A percentile compares a stretch with the other conserved stretches of the same genome.
Conservation (phyloP, 2,329 filamentous ascomycete genomes). For the Penicillium sp. region DNA sequence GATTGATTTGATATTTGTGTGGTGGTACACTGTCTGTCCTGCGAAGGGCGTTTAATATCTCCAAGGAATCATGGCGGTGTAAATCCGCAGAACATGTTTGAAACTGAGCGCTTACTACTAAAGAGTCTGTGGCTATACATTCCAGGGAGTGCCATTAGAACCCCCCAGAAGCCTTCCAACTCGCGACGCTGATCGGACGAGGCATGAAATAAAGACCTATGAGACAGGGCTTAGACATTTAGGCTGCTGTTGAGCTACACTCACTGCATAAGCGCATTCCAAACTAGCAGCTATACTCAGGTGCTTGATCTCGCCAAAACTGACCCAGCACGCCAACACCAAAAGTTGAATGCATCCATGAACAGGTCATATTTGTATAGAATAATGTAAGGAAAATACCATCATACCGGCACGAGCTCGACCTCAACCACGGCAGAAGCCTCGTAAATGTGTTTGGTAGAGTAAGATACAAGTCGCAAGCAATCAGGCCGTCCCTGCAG, state of each 20-base stretch:
- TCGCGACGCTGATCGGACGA: not conserved
- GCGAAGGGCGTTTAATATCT: not conserved
- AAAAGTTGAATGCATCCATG: not conserved
- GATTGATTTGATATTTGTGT: not conserved
- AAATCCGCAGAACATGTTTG: not conserved
- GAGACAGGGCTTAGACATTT: not conserved
- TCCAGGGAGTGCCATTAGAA: not conserved
- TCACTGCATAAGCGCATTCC: not conserved
- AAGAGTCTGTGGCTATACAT: not conserved
- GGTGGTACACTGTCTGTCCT: not conserved
- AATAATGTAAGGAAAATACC: conserved; percentile 9
- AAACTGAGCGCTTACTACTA: not conserved
- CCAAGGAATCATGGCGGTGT: not conserved
- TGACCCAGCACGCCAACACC: not conserved
- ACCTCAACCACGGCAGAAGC: conserved; percentile 19
- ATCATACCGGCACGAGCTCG: conserved; percentile 8
- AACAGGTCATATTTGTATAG: conserved; percentile 13
- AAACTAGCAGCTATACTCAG: not conserved
- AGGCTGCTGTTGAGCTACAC: not conserved
- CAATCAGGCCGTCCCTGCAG: conserved; percentile 32
- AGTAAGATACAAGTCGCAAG: conserved; percentile 36
- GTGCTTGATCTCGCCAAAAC: not conserved
- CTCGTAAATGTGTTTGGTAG: conserved; percentile 32
- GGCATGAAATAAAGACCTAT: not conserved
- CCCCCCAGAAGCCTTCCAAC: too few species aligned